A percentile compares a stretch with the other conserved stretches of the same genome.
These are phyloP conservation scores for Mallotus nudiflorus DNA, from an alignment of 345 rosid genomes.

Conservation along the genomic window DNA sequence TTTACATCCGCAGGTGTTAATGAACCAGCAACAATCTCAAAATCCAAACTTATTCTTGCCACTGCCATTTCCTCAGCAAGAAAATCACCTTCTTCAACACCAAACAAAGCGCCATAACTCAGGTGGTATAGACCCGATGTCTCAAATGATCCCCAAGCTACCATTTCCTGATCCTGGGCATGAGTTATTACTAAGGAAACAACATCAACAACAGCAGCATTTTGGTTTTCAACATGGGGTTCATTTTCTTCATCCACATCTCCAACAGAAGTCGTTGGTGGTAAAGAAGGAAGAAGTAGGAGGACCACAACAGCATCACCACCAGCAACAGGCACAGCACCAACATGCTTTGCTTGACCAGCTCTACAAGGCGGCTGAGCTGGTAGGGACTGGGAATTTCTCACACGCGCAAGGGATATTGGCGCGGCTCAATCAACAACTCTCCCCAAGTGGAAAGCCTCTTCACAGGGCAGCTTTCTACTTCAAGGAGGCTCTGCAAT, in stretches of 20 bases:
- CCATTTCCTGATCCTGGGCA: slow-evolving; percentile 39
- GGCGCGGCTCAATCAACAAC: slow-evolving; percentile 99
- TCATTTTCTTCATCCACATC: slow-evolving; percentile 38
- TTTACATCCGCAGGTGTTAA: slow-evolving; percentile 30
- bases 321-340: slow-evolving; percentile 29
- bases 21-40: slow-evolving; percentile 41
- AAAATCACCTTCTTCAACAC: slow-evolving; percentile 38
- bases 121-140: slow-evolving; percentile 31
- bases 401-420: slow-evolving; percentile 98
- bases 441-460: slow-evolving; percentile 62
- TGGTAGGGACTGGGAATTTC: slow-evolving; percentile 56
- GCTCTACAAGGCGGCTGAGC: slow-evolving; percentile 56
- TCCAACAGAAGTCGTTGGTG: slow-evolving; percentile 32
- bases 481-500: slow-evolving; percentile 63
- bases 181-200: slow-evolving; percentile 33
- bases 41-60: slow-evolving; percentile 41
- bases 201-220: slow-evolving; percentile 30
- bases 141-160: slow-evolving; percentile 28
- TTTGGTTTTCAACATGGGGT: slow-evolving; percentile 37
- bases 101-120: slow-evolving; percentile 46
- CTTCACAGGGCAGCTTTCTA: slow-evolving; percentile 54
- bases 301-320: slow-evolving; percentile 11
- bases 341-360: slow-evolving; percentile 43
- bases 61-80: slow-evolving; percentile 26
- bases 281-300: slow-evolving; percentile 33